phyloP scores from a whole-genome alignment of 306 rosid genomes.

The Clitoria ternatea region DNA sequence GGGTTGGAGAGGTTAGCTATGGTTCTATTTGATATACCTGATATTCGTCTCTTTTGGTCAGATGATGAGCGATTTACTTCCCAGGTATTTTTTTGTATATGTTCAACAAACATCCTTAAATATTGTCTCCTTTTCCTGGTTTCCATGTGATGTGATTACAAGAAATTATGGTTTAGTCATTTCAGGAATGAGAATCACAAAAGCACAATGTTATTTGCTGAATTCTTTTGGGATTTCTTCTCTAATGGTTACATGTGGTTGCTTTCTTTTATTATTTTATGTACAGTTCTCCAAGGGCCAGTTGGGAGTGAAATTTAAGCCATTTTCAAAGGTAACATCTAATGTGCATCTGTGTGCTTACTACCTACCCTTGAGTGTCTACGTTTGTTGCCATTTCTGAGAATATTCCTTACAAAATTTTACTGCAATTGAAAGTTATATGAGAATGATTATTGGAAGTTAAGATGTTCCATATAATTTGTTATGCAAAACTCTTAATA shows the following conservation, averaged over 20 bases:
- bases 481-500: conserved; percentile 2
- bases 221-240: conserved; percentile 21
- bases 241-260: background rate
- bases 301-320: conserved; percentile 82
- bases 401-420: background rate
- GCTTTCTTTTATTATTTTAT: conserved; percentile 31
- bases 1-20: conserved; percentile 96
- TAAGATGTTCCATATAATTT: background rate
- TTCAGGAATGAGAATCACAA: too few relatives aligned
- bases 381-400: conserved; percentile 10
- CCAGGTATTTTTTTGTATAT: conserved; percentile 57
- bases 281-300: conserved; percentile 73
- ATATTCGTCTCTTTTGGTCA: conserved; percentile 96
- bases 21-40: conserved; percentile 98
- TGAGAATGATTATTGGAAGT: conserved; percentile 9
- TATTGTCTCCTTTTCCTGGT: background rate
- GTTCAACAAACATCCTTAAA: conserved; percentile 18
- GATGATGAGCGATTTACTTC: conserved; percentile 87
- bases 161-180: conserved; percentile 14
- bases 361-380: conserved; percentile 1
- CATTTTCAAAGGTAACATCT: conserved; percentile 84
- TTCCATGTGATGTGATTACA: conserved; percentile 17
- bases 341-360: background rate
- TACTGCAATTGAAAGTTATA: background rate
- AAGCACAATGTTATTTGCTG: background rate